A percentile compares a stretch with the other conserved stretches of the same genome.
phyloP scores from a whole-genome alignment of 805 yeast genomes.

The Suhomyces sp. region DNA sequence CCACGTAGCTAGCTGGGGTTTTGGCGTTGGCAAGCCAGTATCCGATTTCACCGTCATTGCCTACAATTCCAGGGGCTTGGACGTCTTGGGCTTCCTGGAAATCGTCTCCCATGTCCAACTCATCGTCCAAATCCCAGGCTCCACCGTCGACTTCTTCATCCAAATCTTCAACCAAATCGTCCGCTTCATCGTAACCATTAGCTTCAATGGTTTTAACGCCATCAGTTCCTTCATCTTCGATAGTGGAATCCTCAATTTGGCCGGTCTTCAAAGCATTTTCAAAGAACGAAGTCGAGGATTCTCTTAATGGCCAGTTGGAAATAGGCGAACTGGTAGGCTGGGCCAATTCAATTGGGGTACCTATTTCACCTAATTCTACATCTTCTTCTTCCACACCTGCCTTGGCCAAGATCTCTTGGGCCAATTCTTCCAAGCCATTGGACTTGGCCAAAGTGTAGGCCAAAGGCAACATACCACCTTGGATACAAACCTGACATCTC shows the following conservation, averaged over 20 bases:
- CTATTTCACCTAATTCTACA: conserved; percentile 59
- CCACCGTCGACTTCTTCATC: conserved; percentile 52
- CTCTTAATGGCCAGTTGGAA: conserved; percentile 80
- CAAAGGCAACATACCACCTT: conserved; percentile 78
- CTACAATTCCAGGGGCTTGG: conserved; percentile 16
- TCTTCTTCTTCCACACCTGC: conserved; percentile 64
- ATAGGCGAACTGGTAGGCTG: conserved; percentile 45
- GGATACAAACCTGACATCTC: conserved; percentile 69
- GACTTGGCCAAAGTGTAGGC: conserved; percentile 93
- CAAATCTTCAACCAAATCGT: conserved; percentile 33
- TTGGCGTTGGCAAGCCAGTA: conserved; percentile 87
- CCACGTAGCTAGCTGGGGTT: conserved; percentile 87
- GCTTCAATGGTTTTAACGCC: conserved; percentile 11
- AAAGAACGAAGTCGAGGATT: conserved; percentile 71
- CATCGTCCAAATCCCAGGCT: conserved; percentile 83
- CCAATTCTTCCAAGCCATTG: conserved; percentile 74
- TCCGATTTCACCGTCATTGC: conserved; percentile 59
- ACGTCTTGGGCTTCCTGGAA: conserved; percentile 11
- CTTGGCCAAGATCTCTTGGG: conserved; percentile 65
- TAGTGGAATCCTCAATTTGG: conserved; percentile 60
- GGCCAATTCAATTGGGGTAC: conserved; percentile 42
- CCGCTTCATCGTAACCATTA: conserved; percentile 12
- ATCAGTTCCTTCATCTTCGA: conserved; percentile 37
- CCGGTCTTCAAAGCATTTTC: conserved; percentile 77
- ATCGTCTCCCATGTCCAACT: conserved; percentile 60